phyloP scores from a whole-genome alignment of 768 basidiomycete genomes.

The Auriscalpium microsporum region DNA sequence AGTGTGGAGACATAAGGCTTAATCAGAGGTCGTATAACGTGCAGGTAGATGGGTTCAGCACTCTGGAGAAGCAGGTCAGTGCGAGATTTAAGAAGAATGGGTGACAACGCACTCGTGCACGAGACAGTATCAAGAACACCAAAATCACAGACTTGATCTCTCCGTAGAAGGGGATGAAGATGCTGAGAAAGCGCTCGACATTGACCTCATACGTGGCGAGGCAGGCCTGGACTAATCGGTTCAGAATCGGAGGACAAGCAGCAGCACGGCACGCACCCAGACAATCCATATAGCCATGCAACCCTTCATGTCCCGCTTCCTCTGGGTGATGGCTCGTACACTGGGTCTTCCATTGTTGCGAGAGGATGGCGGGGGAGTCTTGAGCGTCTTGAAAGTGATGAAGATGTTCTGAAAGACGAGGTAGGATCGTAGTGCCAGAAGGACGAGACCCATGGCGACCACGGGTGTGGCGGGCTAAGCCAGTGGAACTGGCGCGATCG shows the following conservation, averaged over 20 bases:
- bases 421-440: constrained; percentile 55
- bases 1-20: constrained; percentile 65
- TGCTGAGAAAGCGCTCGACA: constrained; percentile 52
- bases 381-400: constrained; percentile 79
- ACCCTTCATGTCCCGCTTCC: constrained; percentile 83
- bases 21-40: constrained; percentile 69
- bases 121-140: constrained; percentile 67
- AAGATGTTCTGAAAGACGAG: constrained; percentile 76
- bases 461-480: constrained; percentile 6
- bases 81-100: neutral
- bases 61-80: constrained; percentile 38
- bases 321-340: constrained; percentile 55
- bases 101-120: constrained; percentile 46
- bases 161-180: constrained; percentile 78
- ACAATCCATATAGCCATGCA: constrained; percentile 79
- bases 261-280: constrained; percentile 47
- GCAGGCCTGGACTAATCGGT: constrained; percentile 44
- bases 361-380: constrained; percentile 46
- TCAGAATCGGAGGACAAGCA: constrained; percentile 2
- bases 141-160: constrained; percentile 70
- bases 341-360: constrained; percentile 55
- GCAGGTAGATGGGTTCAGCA: constrained; percentile 77
- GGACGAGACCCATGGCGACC: constrained; percentile 54
- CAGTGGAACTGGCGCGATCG: neutral
- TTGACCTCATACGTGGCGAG: constrained; percentile 60